phyloP scores from a whole-genome alignment of 805 yeast species.

The Lipomyces anomalus region DNA sequence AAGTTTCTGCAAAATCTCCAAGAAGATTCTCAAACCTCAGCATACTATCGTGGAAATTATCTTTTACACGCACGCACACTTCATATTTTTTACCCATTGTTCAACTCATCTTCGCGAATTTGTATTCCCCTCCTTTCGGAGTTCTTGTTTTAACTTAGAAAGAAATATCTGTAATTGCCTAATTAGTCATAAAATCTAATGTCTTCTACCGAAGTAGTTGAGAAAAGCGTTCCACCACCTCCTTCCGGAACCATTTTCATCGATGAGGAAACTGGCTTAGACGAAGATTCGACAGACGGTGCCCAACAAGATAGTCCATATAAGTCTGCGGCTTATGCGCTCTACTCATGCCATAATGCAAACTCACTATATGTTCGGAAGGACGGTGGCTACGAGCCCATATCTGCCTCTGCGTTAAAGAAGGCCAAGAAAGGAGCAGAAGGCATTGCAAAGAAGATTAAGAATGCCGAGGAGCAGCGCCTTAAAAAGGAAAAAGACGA shows the following conservation, averaged over 20 bases:
- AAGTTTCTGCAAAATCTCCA: too few species aligned
- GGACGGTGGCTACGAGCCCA: conserved; percentile 62
- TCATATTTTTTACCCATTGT: too few species aligned
- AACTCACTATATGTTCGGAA: conserved; percentile 49
- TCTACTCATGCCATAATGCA: conserved; percentile 43
- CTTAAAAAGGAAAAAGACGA: conserved; percentile 63
- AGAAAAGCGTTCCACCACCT: too few species aligned
- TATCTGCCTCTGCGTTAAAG: conserved; percentile 85
- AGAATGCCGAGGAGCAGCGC: conserved; percentile 47
- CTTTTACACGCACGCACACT: too few species aligned
- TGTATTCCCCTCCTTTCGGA: too few species aligned
- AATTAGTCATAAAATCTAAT: too few species aligned
- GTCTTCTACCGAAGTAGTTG: too few species aligned
- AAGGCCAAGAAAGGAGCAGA: conserved; percentile 96
- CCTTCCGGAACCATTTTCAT: conserved; percentile 37
- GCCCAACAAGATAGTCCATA: conserved; percentile 46
- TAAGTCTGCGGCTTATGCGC: conserved; percentile 79
- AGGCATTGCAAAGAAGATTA: conserved; percentile 74
- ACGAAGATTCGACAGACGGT: conserved; percentile 60
- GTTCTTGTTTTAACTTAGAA: too few species aligned
- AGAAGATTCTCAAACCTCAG: too few species aligned
- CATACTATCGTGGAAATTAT: too few species aligned
- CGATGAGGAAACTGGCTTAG: conserved; percentile 67
- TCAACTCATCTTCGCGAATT: too few species aligned
- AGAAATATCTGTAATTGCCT: too few species aligned